Evolutionary conservation across 345 rosid species (phyloP), one percentile per base, ranked within the genome.

Genomic region (Raphanus raphanistrum): DNA sequence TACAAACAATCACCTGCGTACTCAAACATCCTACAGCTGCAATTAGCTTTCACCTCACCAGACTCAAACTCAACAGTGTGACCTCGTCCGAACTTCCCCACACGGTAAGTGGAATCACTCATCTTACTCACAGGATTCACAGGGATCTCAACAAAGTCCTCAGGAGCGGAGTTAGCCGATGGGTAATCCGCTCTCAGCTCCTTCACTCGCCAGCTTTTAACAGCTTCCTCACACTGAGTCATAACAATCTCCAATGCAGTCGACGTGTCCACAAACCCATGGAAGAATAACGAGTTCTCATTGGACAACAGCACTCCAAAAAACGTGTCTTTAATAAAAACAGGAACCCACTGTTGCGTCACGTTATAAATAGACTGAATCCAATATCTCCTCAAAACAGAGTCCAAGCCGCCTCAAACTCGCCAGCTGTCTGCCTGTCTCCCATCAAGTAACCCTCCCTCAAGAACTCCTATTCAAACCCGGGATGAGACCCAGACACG

Each of bases 21-120:
- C 79, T 92, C 95, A 79, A 92, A 92, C 92, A 90, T 87, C 41
- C 79, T 88, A 87, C 95, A 92, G 85, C 90, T 92, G 84, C 95
- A 92, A 68, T 72, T 76, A 74, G 95, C 92, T 85, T 87, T 92
- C 85, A 84, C 83, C 85, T 85, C 83, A 84, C 84, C 93, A 48
- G 89, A 83, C 72, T 90, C 83, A 78, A 85, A 90, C 67, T 72
- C 77, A 63, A 92, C 95, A 70, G 86, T 79, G 67, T 82, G 86
- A 33, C 89, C 88, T 80, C 85, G 87, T 78, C 97, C 92, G 67
- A 85, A 87, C 80, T 87, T 92, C 21, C 90, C 87, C 50, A 90
- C 97, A 4, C 88, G 88, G 71, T 85, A 90, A 4, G 84, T 88
- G 62, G 83, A 85, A 62, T 87, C 92, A 54, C 85, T 88, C 60